These are phyloP conservation scores for Alisma plantagoaquatica DNA, from an alignment of 106 monocot genomes.

Conservation along the genomic window DNA sequence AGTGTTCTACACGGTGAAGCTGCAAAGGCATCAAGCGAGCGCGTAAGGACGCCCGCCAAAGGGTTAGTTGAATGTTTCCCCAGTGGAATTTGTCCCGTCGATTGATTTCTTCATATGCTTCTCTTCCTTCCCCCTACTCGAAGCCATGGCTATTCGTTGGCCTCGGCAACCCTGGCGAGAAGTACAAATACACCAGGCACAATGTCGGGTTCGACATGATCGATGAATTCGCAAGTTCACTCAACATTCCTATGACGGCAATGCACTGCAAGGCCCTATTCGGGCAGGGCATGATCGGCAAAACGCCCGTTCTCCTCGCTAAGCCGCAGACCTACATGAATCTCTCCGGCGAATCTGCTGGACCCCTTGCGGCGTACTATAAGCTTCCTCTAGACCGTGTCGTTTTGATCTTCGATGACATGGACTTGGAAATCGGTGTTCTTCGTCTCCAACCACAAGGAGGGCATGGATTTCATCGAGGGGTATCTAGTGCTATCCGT, in stretches of 20 bases:
- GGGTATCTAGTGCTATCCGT: constrained; percentile 79
- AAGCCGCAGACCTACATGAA: constrained; percentile 99
- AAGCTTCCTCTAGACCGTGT: constrained; percentile 83
- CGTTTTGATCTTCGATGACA: constrained; percentile 88
- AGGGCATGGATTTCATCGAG: constrained; percentile 85
- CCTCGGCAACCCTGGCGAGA: constrained; percentile 95
- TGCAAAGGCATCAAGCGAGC: too few species aligned
- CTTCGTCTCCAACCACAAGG: constrained; percentile 89
- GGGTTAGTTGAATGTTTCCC: too few species aligned
- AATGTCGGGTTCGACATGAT: constrained; percentile 97
- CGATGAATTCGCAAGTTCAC: constrained; percentile 59
- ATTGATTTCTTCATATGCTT: constrained; percentile 7
- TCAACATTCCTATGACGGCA: constrained; percentile 46
- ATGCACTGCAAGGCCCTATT: constrained; percentile 79
- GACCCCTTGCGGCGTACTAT: constrained; percentile 95
- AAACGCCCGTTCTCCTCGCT: constrained; percentile 68
- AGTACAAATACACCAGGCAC: constrained; percentile 75
- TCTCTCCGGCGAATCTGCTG: constrained; percentile 91
- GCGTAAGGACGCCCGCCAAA: too few species aligned
- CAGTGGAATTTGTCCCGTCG: background rate
- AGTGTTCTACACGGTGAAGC: too few species aligned
- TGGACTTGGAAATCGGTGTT: constrained; percentile 89
- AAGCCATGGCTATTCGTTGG: constrained; percentile 87
- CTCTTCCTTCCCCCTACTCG: constrained; percentile 2
- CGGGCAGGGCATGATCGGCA: constrained; percentile 71